Evolutionary conservation across 345 rosid species (phyloP), one percentile per base, ranked within the genome.

Genomic region (Eucalyptus viminalis): DNA sequence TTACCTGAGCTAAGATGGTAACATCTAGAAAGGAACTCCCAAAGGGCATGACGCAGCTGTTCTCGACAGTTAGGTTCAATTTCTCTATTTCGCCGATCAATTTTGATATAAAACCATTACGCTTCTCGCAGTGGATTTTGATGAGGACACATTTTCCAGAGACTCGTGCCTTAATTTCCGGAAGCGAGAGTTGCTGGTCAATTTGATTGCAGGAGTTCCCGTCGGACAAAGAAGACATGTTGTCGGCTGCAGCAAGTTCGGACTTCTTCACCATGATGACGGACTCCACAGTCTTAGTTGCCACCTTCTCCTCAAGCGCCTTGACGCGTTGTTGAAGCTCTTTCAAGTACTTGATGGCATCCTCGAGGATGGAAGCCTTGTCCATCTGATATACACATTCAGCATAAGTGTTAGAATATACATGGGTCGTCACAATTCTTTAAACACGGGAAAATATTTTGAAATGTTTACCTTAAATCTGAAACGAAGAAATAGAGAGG

Each of bases 311-410:
- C 72, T 96, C 96, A 4, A 97, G 94, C 21, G 88, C 89, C 90
- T 91, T 90, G 50, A 95, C 92, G 25, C 93, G 96, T 87, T 93
- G 97, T 91, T 95, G 96, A 43, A 96, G 96, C 34, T 97, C 92
- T 90, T 95, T 96, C 89, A 96, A 14, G 89, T 93, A 93, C 90
- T 94, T 93, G 60, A 93, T 93, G 10, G 98, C 94, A 5, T 95
- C 95, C 87, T 92, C 97, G 60, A 97, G 96, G 76, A 97, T 90
- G 10, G 99, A 93, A 31, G 96, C 91, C 91, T 95, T 97, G 90
- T 96, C 99, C 87, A 92, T 92, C 98, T 97, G 91, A 10, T 51
- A 80, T 44, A 14, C 9, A 37, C n/a, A 31, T 24, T 49, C 7
- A 37, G 2, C 14, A 69, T 47, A 34, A 7, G 22, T 6, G 22